A percentile compares a stretch with the other conserved stretches of the same genome.
phyloP scores from a whole-genome alignment of 176 grass and related monocot genomes.

The Zoysia pacifica region DNA sequence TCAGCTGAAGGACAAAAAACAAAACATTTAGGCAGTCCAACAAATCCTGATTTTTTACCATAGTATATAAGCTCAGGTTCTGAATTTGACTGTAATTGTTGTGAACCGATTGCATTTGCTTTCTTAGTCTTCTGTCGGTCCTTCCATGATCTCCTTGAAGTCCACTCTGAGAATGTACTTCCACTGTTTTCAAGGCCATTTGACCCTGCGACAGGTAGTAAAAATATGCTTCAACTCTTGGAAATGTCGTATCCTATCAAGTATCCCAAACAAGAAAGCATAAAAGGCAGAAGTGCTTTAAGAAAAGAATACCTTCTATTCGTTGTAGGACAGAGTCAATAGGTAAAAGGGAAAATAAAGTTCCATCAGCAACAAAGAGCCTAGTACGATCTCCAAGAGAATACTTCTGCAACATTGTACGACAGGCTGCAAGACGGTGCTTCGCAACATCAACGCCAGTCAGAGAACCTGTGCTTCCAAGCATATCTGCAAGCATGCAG shows the following conservation, averaged over 20 bases:
- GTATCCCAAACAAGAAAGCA: slow-evolving; percentile 21
- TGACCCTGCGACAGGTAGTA: slow-evolving; percentile 42
- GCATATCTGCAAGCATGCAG: slow-evolving; percentile 90
- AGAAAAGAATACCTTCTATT: slow-evolving; percentile 38
- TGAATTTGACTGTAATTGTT: slow-evolving; percentile 40
- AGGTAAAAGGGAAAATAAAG: slow-evolving; percentile 81
- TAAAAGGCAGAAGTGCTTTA: not conserved
- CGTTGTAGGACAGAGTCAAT: slow-evolving; percentile 29
- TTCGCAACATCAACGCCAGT: slow-evolving; percentile 95
- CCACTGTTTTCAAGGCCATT: slow-evolving; percentile 33
- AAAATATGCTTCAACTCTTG: slow-evolving; percentile 31
- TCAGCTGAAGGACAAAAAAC: slow-evolving; percentile 41
- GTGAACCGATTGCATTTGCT: slow-evolving; percentile 45
- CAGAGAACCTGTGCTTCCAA: slow-evolving; percentile 71
- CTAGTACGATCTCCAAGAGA: slow-evolving; percentile 72
- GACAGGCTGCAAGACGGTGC: slow-evolving; percentile 79
- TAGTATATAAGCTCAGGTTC: slow-evolving; percentile 95
- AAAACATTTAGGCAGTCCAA: slow-evolving; percentile 64
- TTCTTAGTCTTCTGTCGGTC: slow-evolving; percentile 65
- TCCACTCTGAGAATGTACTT: slow-evolving; percentile 68
- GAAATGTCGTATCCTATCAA: slow-evolving; percentile 5
- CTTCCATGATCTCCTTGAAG: slow-evolving; percentile 77
- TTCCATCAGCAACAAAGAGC: slow-evolving; percentile 92
- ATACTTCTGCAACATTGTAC: slow-evolving; percentile 93
- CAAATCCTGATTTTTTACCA: slow-evolving; percentile 87